Base-by-base conservation (phyloP, 345 rosid genomes). In the Eucalyptus erythrocorys region DNA sequence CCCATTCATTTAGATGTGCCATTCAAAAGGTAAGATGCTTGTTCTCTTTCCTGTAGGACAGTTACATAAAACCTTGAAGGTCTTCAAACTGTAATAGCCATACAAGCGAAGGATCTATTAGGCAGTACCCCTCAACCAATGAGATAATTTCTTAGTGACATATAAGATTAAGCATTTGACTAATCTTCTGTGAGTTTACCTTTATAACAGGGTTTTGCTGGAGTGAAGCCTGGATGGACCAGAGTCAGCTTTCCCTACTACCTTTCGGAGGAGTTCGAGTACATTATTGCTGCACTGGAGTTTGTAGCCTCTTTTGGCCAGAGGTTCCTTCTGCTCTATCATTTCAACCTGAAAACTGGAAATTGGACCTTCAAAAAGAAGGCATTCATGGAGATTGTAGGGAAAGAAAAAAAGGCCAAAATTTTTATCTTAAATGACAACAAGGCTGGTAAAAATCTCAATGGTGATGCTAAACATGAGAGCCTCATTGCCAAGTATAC, bases 221-320 rank as follows among this genome's bases (percentile, higher is more conserved):
- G 94, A 50, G 89, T 76, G 24, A 95, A 95, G 88, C 97, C 95
- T 3, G 96, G 96, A 37, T 93, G 96, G 95, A 91, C 97, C 50
- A 91, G 97, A 90, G 85, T 95, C 48, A 94, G 96, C 93, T 94
- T 95, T 88, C 95, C 96, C 8, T 94, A 94, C 93, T 94, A 94
- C 91, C 94, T 94, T 94, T 90, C 94, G 1, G 86, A 71, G 89
- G 95, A 94, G 81, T 93, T 94, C 10, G 94, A 95, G 87, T 95
- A 91, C 91, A 92, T 94, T 43, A 87, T 94, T 1, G 91, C 93
- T 4, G 93, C 96, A 9, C 1, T 94, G n/a, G 95, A 95, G 85
- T 95, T 94, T 51, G 48, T 90, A 24, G 93, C 95, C 16, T 43
- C 81, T 37, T 93, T 92, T 27, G 96, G 95, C 32, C 95, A 94